Percentiles rank a stretch among this genome's conserved stretches.
Evolutionary conservation across 768 basidiomycete species (phyloP).

Genomic region (Tricholoma hemisulphureum): DNA sequence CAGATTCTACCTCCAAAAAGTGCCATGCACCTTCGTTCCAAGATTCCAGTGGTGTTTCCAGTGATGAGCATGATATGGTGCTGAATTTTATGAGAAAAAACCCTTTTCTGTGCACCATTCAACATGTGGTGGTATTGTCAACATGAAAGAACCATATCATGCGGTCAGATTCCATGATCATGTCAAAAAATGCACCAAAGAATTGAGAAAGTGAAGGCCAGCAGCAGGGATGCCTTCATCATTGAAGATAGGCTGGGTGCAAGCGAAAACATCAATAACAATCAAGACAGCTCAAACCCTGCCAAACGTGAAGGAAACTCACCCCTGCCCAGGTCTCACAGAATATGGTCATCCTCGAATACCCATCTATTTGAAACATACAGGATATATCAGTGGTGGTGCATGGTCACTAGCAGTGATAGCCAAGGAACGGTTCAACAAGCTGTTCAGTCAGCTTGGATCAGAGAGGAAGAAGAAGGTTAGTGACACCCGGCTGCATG

Average conservation of each 20-base stretch:
- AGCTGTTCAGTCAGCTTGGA: not conserved
- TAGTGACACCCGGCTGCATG: not conserved
- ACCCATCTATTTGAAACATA: not conserved
- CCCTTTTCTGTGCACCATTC: not conserved
- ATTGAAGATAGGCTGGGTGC: too few relatives aligned
- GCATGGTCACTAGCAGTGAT: not conserved
- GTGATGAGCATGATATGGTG: not conserved
- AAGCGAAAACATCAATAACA: too few relatives aligned
- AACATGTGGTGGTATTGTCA: not conserved
- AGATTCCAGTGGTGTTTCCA: not conserved
- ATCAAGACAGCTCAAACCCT: too few relatives aligned
- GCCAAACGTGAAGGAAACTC: too few relatives aligned
- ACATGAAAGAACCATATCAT: not conserved
- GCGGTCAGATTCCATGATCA: not conserved
- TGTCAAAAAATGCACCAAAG: not conserved
- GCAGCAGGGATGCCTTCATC: not conserved
- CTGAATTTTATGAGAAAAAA: not conserved
- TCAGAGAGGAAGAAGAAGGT: not conserved
- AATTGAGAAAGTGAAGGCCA: not conserved
- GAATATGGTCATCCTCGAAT: not conserved
- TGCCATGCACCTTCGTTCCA: not conserved
- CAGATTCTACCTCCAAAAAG: not conserved
- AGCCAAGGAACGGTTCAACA: not conserved
- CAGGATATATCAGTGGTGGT: not conserved
- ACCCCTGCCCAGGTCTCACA: not conserved